Percentiles rank a stretch among this genome's conserved stretches.
Evolutionary conservation across 192 early-diverging fungal genomes (phyloP).

Genomic region (Dissophora globulifera): DNA sequence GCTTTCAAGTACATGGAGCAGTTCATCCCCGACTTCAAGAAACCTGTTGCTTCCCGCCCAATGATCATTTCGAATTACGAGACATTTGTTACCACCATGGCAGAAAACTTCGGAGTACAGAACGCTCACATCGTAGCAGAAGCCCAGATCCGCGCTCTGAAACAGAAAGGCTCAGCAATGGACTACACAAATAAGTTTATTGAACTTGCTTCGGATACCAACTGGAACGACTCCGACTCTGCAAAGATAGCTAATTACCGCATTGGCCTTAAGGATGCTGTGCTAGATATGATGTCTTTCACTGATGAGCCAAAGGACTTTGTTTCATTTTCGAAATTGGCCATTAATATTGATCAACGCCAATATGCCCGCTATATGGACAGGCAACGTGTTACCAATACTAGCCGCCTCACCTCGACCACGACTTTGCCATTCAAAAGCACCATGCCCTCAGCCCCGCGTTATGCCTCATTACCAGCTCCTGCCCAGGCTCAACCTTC

Average conservation of each 20-base stretch:
- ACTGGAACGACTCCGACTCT: slow-evolving; percentile 18
- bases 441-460: background rate
- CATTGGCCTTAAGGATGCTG: background rate
- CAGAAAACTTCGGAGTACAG: background rate
- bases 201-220: background rate
- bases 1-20: slow-evolving; percentile 22
- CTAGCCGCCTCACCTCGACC: background rate
- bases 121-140: slow-evolving; percentile 9
- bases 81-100: background rate
- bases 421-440: background rate
- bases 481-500: background rate
- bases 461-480: background rate
- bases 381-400: background rate
- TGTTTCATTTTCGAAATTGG: background rate
- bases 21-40: background rate
- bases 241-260: slow-evolving; percentile 10
- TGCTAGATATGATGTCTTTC: background rate
- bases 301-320: background rate
- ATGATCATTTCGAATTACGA: background rate
- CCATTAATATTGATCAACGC: slow-evolving; percentile 8
- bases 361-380: background rate
- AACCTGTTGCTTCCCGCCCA: background rate
- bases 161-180: slow-evolving; percentile 9
- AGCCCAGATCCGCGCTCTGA: slow-evolving; percentile 2
- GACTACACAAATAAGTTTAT: slow-evolving; percentile 17